Evolutionary conservation across 78 protist species (phyloP), one percentile per base, ranked within the genome.

Genomic region (Dictyostelium intermedium): DNA sequence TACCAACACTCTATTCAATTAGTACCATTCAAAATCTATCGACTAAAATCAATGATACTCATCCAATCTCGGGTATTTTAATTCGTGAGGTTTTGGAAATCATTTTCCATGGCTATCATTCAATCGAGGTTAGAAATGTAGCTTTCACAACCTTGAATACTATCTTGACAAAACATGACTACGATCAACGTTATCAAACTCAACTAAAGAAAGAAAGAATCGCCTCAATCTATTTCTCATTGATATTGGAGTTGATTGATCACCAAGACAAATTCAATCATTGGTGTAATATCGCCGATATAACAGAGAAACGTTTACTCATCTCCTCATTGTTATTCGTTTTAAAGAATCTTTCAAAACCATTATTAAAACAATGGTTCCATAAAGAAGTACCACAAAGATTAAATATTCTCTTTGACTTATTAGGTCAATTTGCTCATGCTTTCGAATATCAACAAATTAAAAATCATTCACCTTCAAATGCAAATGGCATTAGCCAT

Each of bases 361-460:
- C 16, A 13, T 37, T 81, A 37, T n/a, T 89, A 27, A 78, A 69
- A 34, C 91, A 94, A 27, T 94, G 96, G 96, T 70, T 87, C 14
- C 27, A 43, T 32, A 89, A 89, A 47, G 94, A 89, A 34, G 82
- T 89, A 14, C 87, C 94, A 27, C 94, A 89, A 56, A 60, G 94
- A 63, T 56, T 89, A 20, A 89, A 78, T 35, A 47, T 69, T 9
- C 14, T 89, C 47, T 89, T 89, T 16, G 56, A 78, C 2, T 8
- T 89, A 27, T 13, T 89, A 3, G 82, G 60, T 11, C 45, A 69
- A 5, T 47, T 83, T 30, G 23, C 50, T 13, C 34, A n/a, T 34
- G 82, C 87, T 16, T 89, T 89, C 32, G 94, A 89, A 77, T 89
- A 89, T 25, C 81, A 63, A 56, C 82, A 25, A 14, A 37, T 69